Percentiles rank a stretch among this genome's conserved stretches.
These are phyloP conservation scores for Alnus glutinosa DNA, from an alignment of 306 rosid genomes.

Conservation along the genomic window DNA sequence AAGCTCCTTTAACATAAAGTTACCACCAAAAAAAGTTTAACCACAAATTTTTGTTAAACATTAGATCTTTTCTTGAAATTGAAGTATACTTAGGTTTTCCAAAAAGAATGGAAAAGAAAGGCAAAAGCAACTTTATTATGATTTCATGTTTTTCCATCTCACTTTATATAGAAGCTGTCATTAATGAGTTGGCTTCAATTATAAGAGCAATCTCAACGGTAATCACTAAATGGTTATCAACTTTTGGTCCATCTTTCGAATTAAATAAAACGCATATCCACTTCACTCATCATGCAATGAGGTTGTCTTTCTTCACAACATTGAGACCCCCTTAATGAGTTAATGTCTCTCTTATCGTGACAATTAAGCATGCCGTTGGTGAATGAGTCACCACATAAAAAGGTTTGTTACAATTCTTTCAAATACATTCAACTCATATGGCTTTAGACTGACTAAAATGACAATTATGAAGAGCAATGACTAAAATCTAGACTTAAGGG, in stretches of 20 bases:
- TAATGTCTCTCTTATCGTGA: constrained; percentile 20
- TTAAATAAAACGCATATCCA: constrained; percentile 6
- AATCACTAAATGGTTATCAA: neutral
- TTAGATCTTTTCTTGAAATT: neutral
- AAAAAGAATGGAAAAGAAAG: neutral
- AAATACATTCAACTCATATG: constrained; percentile 2
- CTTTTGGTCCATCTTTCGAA: neutral
- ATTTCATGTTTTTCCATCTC: neutral
- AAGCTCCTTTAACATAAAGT: neutral
- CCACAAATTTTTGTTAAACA: no score
- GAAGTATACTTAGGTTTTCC: neutral
- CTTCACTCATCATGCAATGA: neutral
- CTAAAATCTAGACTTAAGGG: constrained; percentile 21
- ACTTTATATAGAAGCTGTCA: constrained; percentile 1
- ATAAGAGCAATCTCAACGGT: neutral
- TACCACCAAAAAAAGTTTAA: neutral
- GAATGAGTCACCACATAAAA: neutral
- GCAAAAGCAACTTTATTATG: neutral
- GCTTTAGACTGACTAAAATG: neutral
- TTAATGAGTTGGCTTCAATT: constrained; percentile 9
- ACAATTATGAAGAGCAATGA: neutral
- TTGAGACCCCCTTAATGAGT: constrained; percentile 15
- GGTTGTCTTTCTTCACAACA: constrained; percentile 22
- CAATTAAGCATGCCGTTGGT: constrained; percentile 10
- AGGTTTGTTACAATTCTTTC: neutral